Evolutionary conservation across 2,329 filamentous ascomycete species (phyloP), one percentile per base, ranked within the genome.

Genomic region (Alternaria atra): DNA sequence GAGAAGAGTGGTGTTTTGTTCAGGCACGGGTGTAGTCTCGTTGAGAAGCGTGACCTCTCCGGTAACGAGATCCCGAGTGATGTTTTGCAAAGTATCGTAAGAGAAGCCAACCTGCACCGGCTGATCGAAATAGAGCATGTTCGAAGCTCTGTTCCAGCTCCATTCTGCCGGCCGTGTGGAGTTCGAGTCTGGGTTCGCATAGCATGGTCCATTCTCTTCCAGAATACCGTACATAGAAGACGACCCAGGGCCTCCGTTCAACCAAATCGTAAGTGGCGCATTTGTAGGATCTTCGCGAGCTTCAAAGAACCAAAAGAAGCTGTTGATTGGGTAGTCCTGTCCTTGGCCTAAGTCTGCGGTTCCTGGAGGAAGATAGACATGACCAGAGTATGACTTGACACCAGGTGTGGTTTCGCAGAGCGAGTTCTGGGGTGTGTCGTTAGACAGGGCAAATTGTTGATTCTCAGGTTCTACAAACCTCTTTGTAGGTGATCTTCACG

Each of bases 111-210:
- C 83, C 48, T 85, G 82, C 3, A 80, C 82, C 0, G 85, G 89
- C 74, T 90, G 87, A 63, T 90, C 87, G 57, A 91, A 82, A 74
- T 87, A 91, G n/a, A 91, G 83, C 72, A 81, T 77, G 54, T 81
- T 81, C 27, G 76, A 76, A 47, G 34, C 39, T 12, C 42, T 15
- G n/a, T 71, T 71, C 58, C 62, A 67, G 53, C 63, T 67, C 63
- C 55, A 67, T n/a, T 51, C 64, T 17, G 46, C 56, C n/a, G 59
- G 56, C 8, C 60, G 48, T 1, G 54, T 65, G 4, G 47, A 58
- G 20, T 65, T 67, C 0, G 62, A 60, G 37, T 64, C 63, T 5
- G 61, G 57, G 37, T 65, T 62, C 20, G 87, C 79, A 15, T 69
- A 68, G 66, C 86, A 88, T 6, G 85, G 84, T 6, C 81, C 80